phyloP scores from a whole-genome alignment of 2,329 filamentous ascomycete species.

The Colletotrichum tofieldiae region DNA sequence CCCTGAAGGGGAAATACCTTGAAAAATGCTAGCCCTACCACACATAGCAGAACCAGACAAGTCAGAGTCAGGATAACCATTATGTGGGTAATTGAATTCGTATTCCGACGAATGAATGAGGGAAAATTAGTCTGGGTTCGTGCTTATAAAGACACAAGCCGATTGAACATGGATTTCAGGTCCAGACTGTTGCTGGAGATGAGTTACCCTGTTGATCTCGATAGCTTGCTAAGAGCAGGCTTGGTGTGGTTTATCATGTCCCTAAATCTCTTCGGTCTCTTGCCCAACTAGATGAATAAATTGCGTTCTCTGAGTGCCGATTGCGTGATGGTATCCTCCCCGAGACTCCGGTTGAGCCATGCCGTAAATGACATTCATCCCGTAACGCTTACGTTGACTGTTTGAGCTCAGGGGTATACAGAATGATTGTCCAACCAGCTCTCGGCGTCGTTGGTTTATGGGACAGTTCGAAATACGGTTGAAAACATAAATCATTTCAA shows the following conservation, averaged over 20 bases:
- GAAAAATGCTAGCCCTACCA: background rate
- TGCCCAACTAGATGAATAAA: background rate
- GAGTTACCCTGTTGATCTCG: background rate
- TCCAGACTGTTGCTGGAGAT: background rate
- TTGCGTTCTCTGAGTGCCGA: slow-evolving; percentile 8
- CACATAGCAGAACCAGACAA: background rate
- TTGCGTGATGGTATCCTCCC: slow-evolving; percentile 13
- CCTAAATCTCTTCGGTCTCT: background rate
- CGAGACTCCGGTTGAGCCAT: background rate
- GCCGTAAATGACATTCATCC: slow-evolving; percentile 1
- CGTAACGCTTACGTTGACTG: background rate
- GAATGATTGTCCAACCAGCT: background rate
- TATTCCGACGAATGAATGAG: background rate
- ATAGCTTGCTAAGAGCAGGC: background rate
- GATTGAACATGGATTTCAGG: background rate
- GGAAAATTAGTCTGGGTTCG: background rate
- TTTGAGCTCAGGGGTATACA: background rate
- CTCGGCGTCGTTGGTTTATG: background rate
- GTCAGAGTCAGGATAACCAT: background rate
- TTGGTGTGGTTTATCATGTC: background rate
- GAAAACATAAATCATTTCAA: too few species aligned
- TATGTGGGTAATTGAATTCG: too few species aligned
- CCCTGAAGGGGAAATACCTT: background rate
- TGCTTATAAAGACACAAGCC: background rate
- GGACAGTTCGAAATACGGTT: too few species aligned